Conservation (phyloP, 2,329 filamentous ascomycete genomes). For the Pezicula radicicola region DNA sequence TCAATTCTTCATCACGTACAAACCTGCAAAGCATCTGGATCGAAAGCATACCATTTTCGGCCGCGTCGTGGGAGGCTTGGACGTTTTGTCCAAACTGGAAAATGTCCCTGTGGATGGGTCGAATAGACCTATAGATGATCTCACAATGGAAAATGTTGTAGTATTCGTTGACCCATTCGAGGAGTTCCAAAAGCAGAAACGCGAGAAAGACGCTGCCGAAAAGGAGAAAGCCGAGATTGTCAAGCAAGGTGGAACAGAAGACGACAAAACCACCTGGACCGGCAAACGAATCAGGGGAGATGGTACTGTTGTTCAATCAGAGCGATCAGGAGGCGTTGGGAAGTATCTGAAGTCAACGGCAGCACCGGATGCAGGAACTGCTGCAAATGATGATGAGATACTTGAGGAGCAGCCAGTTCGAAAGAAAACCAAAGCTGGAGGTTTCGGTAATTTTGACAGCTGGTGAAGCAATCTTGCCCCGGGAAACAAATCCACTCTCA, state of each 20-base stretch:
- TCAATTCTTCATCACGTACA: slow-evolving; percentile 94
- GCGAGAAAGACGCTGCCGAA: slow-evolving; percentile 56
- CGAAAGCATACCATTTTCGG: slow-evolving; percentile 98
- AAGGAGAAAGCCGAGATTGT: slow-evolving; percentile 59
- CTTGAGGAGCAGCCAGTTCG: slow-evolving; percentile 65
- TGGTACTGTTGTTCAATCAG: slow-evolving; percentile 50
- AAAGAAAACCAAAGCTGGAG: slow-evolving; percentile 77
- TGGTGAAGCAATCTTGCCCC: slow-evolving; percentile 56
- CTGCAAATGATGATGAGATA: slow-evolving; percentile 59
- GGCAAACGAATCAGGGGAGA: slow-evolving; percentile 80
- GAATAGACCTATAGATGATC: slow-evolving; percentile 73
- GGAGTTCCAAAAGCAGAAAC: slow-evolving; percentile 79
- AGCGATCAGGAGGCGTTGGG: slow-evolving; percentile 53
- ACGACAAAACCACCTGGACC: slow-evolving; percentile 92
- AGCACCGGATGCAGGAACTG: slow-evolving; percentile 32
- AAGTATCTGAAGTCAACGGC: slow-evolving; percentile 75
- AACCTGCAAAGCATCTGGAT: slow-evolving; percentile 80
- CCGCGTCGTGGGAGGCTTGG: slow-evolving; percentile 72
- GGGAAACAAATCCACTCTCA: no score
- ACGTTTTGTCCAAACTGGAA: slow-evolving; percentile 74
- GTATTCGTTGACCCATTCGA: slow-evolving; percentile 94
- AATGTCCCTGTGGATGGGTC: slow-evolving; percentile 70
- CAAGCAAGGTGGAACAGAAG: slow-evolving; percentile 70
- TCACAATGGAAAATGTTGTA: slow-evolving; percentile 77
- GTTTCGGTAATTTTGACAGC: slow-evolving; percentile 92